Evolutionary conservation across 805 yeast genomes (phyloP).

Genomic region (Torulaspora microellipsoides): DNA sequence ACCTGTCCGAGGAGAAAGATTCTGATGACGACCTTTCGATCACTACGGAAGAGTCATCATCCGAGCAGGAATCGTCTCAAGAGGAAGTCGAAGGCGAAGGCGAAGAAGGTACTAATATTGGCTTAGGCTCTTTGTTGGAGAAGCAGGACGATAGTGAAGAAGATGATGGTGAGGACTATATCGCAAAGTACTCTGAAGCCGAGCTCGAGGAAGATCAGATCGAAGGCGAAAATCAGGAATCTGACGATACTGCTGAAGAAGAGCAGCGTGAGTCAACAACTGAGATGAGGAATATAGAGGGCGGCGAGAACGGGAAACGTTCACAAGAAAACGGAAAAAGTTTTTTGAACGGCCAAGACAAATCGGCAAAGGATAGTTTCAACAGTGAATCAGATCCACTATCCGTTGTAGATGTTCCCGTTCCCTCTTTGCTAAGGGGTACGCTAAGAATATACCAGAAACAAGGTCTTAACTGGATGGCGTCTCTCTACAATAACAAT

Average conservation of each 20-base stretch:
- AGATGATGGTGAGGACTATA: conserved; percentile 11
- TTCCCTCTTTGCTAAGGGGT: conserved; percentile 76
- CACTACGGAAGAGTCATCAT: conserved; percentile 21
- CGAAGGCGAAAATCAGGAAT: conserved; percentile 10
- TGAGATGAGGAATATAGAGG: neutral
- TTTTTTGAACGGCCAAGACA: conserved; percentile 35
- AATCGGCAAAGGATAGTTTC: neutral
- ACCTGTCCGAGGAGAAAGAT: conserved; percentile 6
- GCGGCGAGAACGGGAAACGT: neutral
- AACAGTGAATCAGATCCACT: conserved; percentile 20
- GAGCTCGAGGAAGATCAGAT: conserved; percentile 17
- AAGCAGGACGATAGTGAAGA: conserved; percentile 1
- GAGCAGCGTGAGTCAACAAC: neutral
- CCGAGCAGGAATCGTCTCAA: conserved; percentile 14
- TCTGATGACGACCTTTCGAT: conserved; percentile 12
- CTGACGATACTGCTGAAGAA: conserved; percentile 2
- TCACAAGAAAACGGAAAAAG: neutral
- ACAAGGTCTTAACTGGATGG: conserved; percentile 96
- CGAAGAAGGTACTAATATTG: neutral
- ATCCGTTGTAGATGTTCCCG: conserved; percentile 65
- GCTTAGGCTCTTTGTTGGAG: conserved; percentile 2
- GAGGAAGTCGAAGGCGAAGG: conserved; percentile 11
- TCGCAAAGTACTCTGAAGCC: conserved; percentile 7
- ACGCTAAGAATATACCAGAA: conserved; percentile 85
- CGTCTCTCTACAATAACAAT: conserved; percentile 83